Base-by-base conservation (phyloP, 495 filamentous ascomycete species). In the Zalerion maritima region DNA sequence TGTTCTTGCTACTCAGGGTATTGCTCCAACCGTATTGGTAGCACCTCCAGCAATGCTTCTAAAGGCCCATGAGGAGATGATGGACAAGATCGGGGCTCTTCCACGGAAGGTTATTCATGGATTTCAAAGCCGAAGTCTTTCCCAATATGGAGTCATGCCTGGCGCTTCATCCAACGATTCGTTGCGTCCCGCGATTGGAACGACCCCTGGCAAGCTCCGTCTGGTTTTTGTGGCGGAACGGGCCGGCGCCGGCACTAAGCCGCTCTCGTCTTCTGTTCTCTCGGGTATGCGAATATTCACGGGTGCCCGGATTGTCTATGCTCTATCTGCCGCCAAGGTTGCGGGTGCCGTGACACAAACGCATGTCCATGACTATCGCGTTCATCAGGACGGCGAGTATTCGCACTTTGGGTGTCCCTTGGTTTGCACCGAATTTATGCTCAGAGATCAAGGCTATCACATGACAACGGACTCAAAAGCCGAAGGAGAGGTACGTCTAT, bases 301-400 rank as follows among this genome's bases (percentile, higher is more conserved):
- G 5, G 71, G 78, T 7, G 75, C 84, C 6, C 72, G 84, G 19
- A 62, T 93, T 26, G 64, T 91, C 13, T 94, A 94, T 54, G 84
- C 83, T 1, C 62, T 96, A 17, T 81, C 84, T 25, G 75, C 81
- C 3, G 58, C 86, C 5, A 66, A 69, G 17, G 77, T 94, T 14
- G 87, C 85, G 3, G 89, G 89, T 14, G 80, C 89, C 1, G 71
- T 86, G 11, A 52, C 71, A 2, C 86, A 96, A 54, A 89, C 82
- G 7, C 71, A 78, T 35, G 63, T 84, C 18, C 87, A 81, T 41
- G 89, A 99, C 46, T 96, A 99, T 46, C 59, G 86, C 22, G 62
- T 73, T 11, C 55, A 66, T 28, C 41, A 51, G 11, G 45, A 59
- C 42, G 68, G 44, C 35, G 57, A 43, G 24, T 58, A 59, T 20